phyloP scores from a whole-genome alignment of 805 yeast genomes.

The Hanseniaspora hatyaiensis region DNA sequence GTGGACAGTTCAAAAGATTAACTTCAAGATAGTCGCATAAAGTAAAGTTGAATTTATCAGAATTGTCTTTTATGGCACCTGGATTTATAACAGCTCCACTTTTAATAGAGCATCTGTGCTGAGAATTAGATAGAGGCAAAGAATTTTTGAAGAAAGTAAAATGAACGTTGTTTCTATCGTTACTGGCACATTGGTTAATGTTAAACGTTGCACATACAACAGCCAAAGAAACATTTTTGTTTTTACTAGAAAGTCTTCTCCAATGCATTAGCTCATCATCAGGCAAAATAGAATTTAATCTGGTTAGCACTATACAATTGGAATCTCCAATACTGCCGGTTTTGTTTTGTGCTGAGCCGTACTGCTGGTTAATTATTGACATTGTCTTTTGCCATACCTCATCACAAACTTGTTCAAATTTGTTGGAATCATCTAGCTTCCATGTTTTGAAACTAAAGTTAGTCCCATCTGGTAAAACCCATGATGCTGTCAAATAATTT shows the following conservation, averaged over 20 bases:
- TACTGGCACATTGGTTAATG: constrained; percentile 39
- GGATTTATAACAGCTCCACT: constrained; percentile 52
- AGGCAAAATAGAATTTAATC: constrained; percentile 62
- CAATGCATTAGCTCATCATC: constrained; percentile 74
- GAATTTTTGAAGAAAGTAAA: constrained; percentile 51
- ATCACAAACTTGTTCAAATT: constrained; percentile 48
- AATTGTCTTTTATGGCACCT: constrained; percentile 14
- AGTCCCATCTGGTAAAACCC: constrained; percentile 77
- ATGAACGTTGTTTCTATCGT: constrained; percentile 40
- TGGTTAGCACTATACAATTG: constrained; percentile 52
- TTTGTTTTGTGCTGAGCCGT: constrained; percentile 32
- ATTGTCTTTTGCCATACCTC: constrained; percentile 55
- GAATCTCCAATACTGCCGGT: constrained; percentile 26
- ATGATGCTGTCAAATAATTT: constrained; percentile 75
- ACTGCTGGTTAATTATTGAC: constrained; percentile 28
- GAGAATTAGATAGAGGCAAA: constrained; percentile 57
- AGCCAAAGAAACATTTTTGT: constrained; percentile 46
- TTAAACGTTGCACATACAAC: constrained; percentile 57
- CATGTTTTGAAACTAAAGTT: constrained; percentile 53
- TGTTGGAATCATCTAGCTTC: constrained; percentile 34
- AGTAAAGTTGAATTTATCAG: constrained; percentile 24
- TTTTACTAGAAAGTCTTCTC: constrained; percentile 56
- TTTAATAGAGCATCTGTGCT: constrained; percentile 55
- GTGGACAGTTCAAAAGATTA: constrained; percentile 61
- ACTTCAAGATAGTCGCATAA: constrained; percentile 42